Evolutionary conservation across 768 basidiomycete species (phyloP), one percentile per base, ranked within the genome.

Genomic region (Leccinum pellstonianum): DNA sequence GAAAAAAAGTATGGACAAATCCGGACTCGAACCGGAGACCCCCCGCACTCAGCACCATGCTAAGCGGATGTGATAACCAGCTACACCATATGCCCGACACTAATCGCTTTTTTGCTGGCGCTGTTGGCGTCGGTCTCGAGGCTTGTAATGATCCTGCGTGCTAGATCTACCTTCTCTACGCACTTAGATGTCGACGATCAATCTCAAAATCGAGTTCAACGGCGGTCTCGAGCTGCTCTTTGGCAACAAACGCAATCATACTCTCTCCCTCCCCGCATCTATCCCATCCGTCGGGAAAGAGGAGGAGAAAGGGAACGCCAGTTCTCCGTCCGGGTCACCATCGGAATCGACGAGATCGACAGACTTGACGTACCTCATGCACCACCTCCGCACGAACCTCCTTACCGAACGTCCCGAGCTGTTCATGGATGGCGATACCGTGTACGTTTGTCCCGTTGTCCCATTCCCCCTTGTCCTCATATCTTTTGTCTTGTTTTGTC

Each of bases 161-260:
- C 8, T 33, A 33, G 31, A 33, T 33, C 31, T 33, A 11, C 4
- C 1, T 31, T 31, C 31, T 11, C 31, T 0, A 41, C 38, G 1
- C 38, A 38, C 48, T 25, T 31, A 11, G 33, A 33, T 23, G 63
- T 62, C 63, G 23, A 70, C 64, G 59, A 64, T 76, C 55, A 27
- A 69, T 41, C 63, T 93, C 65, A 88, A 83, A 59, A 75, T 94
- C 65, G 87, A 89, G 69, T 93, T 94, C 71, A 78, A 90, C 56
- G 93, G 93, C 46, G 93, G 93, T 15, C 84, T 95, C 58, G 94
- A 96, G 71, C 80, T 92, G 3, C 78, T 96, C 9, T 96, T 96
- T 77, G 79, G 80, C 9, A 90, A 91, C 64, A 69, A 84, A 61
- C 86, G 87, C 29, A 75, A 74, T 0, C 87, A 93, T 71, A 59